A percentile compares a stretch with the other conserved stretches of the same genome.
Evolutionary conservation across 1,139 yeast genomes (phyloP).

Genomic region (Pichia terricola): DNA sequence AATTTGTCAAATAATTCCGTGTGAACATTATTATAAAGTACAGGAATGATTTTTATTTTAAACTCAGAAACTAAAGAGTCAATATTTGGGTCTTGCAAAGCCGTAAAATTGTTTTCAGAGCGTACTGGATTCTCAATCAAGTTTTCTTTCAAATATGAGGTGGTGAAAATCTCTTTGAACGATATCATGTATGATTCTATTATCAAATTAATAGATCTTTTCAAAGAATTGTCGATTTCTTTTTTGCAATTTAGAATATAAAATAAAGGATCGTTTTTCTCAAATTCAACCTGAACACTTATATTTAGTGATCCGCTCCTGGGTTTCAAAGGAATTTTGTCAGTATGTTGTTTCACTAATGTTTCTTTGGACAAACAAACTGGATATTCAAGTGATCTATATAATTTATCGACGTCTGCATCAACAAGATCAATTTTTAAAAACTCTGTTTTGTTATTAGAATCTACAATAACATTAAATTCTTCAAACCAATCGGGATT

Average conservation of each 20-base stretch:
- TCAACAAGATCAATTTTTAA: constrained; percentile 17
- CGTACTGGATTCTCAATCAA: constrained; percentile 15
- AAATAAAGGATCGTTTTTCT: constrained; percentile 21
- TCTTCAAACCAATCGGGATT: constrained; percentile 92
- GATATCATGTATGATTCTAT: constrained; percentile 19
- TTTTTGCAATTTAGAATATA: constrained; percentile 16
- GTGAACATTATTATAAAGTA: constrained; percentile 22
- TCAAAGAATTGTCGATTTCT: constrained; percentile 18
- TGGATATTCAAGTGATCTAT: constrained; percentile 17
- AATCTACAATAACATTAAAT: constrained; percentile 23
- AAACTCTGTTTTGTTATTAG: not conserved
- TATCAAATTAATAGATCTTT: constrained; percentile 19
- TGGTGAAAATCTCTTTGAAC: constrained; percentile 19
- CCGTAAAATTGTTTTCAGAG: constrained; percentile 14
- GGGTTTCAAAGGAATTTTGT: constrained; percentile 18
- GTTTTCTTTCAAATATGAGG: constrained; percentile 17
- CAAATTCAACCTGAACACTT: constrained; percentile 17
- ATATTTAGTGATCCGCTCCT: constrained; percentile 22
- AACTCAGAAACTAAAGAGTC: constrained; percentile 18
- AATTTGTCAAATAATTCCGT: constrained; percentile 22
- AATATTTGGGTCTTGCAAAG: constrained; percentile 16
- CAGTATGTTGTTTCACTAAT: constrained; percentile 22
- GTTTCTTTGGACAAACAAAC: constrained; percentile 12
- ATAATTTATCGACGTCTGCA: constrained; percentile 10
- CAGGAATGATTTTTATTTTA: constrained; percentile 16